These are phyloP conservation scores for Penicillium griseofulvum DNA, from an alignment of 2,329 filamentous ascomycete genomes.

Conservation along the genomic window DNA sequence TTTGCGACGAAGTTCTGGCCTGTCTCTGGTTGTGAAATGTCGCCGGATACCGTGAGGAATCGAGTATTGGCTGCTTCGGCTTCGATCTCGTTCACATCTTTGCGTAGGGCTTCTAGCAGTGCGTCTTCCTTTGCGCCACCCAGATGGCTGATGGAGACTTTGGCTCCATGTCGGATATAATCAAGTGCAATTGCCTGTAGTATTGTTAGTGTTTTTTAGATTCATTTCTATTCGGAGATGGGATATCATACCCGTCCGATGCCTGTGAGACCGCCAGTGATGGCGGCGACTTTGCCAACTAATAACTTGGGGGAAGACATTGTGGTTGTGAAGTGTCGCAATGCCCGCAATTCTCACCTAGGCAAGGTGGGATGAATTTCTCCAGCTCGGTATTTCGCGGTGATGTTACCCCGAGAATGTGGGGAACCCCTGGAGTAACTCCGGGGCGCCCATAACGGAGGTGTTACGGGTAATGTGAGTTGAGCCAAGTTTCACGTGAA, in stretches of 20 bases:
- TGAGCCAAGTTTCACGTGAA: too few relatives aligned
- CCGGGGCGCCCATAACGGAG: too few relatives aligned
- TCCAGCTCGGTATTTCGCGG: slow-evolving; percentile 29
- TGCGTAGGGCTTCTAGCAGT: slow-evolving; percentile 30
- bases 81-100: slow-evolving; percentile 30
- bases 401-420: slow-evolving; percentile 32
- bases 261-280: slow-evolving; percentile 82
- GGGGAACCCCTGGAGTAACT: slow-evolving; percentile 14
- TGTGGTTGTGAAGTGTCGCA: neutral
- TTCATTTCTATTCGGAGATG: neutral
- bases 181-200: slow-evolving; percentile 71
- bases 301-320: slow-evolving; percentile 55
- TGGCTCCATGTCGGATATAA: slow-evolving; percentile 73
- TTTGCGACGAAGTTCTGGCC: slow-evolving; percentile 65
- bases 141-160: slow-evolving; percentile 78
- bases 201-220: neutral
- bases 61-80: slow-evolving; percentile 25
- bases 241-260: slow-evolving; percentile 61
- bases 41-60: slow-evolving; percentile 69
- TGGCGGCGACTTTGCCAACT: slow-evolving; percentile 72
- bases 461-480: too few relatives aligned
- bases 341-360: neutral
- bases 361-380: neutral
- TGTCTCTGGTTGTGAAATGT: slow-evolving; percentile 72
- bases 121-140: slow-evolving; percentile 42